Percentiles rank a stretch among this genome's conserved stretches.
Conservation (phyloP, 2,329 filamentous ascomycete species). For the Aspergillus intermedius region DNA sequence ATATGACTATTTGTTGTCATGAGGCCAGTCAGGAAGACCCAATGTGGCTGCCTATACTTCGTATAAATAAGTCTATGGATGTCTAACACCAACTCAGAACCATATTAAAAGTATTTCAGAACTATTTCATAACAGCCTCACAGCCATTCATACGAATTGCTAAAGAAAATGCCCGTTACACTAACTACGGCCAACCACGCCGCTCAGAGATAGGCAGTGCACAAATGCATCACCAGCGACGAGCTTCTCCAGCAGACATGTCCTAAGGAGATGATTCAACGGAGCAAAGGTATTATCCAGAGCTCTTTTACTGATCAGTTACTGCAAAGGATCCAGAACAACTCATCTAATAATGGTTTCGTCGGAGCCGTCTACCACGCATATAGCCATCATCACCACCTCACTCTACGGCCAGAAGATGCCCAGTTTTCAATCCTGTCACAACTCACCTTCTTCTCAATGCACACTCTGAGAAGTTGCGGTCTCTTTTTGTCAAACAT, state of each 20-base stretch:
- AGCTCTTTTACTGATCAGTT: background rate
- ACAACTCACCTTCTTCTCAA: conserved; percentile 45
- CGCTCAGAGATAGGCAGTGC: background rate
- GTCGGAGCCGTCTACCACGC: conserved; percentile 5
- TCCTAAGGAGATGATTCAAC: background rate
- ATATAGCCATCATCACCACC: conserved; percentile 32
- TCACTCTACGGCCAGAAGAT: conserved; percentile 47
- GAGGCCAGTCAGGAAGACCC: too few relatives aligned
- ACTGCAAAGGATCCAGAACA: background rate
- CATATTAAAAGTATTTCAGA: too few relatives aligned
- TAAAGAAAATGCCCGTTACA: background rate
- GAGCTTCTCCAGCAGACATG: background rate
- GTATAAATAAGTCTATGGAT: too few relatives aligned
- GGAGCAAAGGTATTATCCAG: background rate
- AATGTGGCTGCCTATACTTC: too few relatives aligned
- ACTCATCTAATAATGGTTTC: conserved; percentile 5
- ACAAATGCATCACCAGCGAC: background rate
- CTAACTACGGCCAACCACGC: background rate
- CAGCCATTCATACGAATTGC: too few relatives aligned
- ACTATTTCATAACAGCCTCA: too few relatives aligned
- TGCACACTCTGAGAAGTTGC: conserved; percentile 39
- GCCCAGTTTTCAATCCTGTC: conserved; percentile 47
- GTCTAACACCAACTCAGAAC: too few relatives aligned
- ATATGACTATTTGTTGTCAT: too few relatives aligned
- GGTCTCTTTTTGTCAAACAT: conserved; percentile 38